Conservation (phyloP, 345 rosid species). For the Trapa bicornis region DNA sequence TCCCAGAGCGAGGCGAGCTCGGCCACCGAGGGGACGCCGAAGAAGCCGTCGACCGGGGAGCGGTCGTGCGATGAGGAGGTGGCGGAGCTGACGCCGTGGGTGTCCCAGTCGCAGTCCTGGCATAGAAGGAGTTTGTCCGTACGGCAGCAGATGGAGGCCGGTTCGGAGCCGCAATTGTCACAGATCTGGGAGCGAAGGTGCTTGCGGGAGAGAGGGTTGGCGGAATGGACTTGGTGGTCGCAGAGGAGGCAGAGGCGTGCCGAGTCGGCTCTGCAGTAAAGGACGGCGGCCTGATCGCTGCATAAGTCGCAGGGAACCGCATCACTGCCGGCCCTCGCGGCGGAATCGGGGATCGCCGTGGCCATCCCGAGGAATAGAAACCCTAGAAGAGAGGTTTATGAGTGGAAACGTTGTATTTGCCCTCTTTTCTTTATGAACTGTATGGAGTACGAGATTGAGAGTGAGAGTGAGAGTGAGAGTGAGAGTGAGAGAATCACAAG, state of each 20-base stretch:
- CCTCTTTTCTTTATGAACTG: too few relatives aligned
- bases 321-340: constrained; percentile 11
- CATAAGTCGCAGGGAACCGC: constrained; percentile 61
- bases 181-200: constrained; percentile 96
- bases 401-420: neutral
- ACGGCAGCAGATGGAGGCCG: constrained; percentile 23
- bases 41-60: neutral
- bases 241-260: constrained; percentile 83
- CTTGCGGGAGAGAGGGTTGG: constrained; percentile 64
- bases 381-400: neutral
- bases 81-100: constrained; percentile 8
- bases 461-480: too few relatives aligned
- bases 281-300: constrained; percentile 48
- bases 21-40: neutral
- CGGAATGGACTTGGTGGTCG: constrained; percentile 89
- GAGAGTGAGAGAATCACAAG: too few relatives aligned
- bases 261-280: constrained; percentile 72
- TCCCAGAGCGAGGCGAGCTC: neutral
- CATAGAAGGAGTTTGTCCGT: constrained; percentile 22
- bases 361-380: neutral
- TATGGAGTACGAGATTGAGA: too few relatives aligned
- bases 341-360: constrained; percentile 27
- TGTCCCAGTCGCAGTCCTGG: constrained; percentile 23
- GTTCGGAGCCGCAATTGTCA: constrained; percentile 45
- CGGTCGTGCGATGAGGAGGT: constrained; percentile 13